Base-by-base conservation (phyloP, 495 filamentous ascomycete species). In the Penicillium cataractarum region DNA sequence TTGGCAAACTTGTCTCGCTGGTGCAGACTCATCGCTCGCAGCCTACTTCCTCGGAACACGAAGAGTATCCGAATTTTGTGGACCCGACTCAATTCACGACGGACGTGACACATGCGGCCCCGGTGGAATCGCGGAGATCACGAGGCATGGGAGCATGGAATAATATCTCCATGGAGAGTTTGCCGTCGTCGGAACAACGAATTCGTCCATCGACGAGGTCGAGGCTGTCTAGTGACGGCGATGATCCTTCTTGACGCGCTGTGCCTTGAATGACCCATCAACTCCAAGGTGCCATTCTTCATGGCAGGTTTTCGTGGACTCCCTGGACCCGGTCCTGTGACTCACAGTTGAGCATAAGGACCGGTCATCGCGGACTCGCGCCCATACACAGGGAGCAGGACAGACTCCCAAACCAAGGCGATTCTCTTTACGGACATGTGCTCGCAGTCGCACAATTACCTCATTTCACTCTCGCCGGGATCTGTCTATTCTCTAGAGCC, bases 1-100 rank as follows among this genome's bases (percentile, higher is more conserved):
- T 89, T 27, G 64, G 78, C 6, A 80, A 80, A 39, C 68, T 80
- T 2, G 77, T 80, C 27, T 66, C 70, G 0, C 59, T 80, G 9
- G 77, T 78, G n/a, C 69, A 76, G 21, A 68, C 57, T 1, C 57
- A 63, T 17, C 69, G 62, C 13, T 73, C 76, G 12, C 70, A 77
- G 7, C 72, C 72, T 0, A 77, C 65, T 10, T 77, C 77, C 0
- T 65, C 64, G 1, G 77, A 80, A 32, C 63, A 67, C 4, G 77
- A 78, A 0, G 68, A 78, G 13, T 77, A 70, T 42, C 77, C 76
- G 0, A 69, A 66, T 13, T 80, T 80, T 27, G 77, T 80, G 32
- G 71, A 80, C 46, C 77, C 77, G 9, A 63, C 70, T 8, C 68
- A 77, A 40, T 55, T 80, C 17, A 74, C 70, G 3, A 63, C 71